phyloP scores from a whole-genome alignment of 495 filamentous ascomycete species.

The Podospora comata region DNA sequence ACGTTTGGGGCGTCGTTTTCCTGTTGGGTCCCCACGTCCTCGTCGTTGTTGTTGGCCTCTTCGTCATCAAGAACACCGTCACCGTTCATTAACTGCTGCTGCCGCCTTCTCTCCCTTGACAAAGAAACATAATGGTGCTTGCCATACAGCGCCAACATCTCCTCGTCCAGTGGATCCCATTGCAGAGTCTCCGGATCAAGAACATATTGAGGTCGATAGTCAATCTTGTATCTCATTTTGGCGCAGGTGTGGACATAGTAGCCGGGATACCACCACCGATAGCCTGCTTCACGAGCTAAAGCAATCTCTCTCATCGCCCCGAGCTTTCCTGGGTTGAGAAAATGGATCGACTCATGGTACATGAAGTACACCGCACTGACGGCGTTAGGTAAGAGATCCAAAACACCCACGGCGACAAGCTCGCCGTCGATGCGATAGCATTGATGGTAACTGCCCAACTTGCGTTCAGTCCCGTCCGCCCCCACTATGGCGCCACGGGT shows the following conservation, averaged over 20 bases:
- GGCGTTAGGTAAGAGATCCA: constrained; percentile 81
- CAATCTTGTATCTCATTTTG: constrained; percentile 74
- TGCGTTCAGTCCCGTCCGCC: constrained; percentile 51
- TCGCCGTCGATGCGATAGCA: constrained; percentile 89
- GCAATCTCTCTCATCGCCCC: constrained; percentile 82
- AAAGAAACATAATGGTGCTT: constrained; percentile 65
- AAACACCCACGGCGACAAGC: constrained; percentile 81
- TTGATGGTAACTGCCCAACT: constrained; percentile 88
- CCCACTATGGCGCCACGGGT: constrained; percentile 45
- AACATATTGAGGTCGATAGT: constrained; percentile 78
- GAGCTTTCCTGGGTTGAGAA: constrained; percentile 82
- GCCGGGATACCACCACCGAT: constrained; percentile 57
- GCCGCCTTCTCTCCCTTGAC: constrained; percentile 40
- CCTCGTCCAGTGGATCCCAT: constrained; percentile 73
- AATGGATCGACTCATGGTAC: constrained; percentile 79
- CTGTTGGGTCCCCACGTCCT: not conserved
- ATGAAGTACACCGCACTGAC: constrained; percentile 95
- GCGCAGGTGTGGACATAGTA: constrained; percentile 52
- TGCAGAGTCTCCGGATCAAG: constrained; percentile 71
- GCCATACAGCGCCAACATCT: constrained; percentile 62
- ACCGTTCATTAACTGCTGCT: constrained; percentile 35
- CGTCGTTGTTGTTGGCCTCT: not conserved
- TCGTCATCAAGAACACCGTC: not conserved
- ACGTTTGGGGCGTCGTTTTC: constrained; percentile 14
- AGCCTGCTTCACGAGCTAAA: constrained; percentile 69